A percentile compares a stretch with the other conserved stretches of the same genome.
These are phyloP conservation scores for Suillus hirtellus DNA, from an alignment of 768 basidiomycete species.

Conservation along the genomic window DNA sequence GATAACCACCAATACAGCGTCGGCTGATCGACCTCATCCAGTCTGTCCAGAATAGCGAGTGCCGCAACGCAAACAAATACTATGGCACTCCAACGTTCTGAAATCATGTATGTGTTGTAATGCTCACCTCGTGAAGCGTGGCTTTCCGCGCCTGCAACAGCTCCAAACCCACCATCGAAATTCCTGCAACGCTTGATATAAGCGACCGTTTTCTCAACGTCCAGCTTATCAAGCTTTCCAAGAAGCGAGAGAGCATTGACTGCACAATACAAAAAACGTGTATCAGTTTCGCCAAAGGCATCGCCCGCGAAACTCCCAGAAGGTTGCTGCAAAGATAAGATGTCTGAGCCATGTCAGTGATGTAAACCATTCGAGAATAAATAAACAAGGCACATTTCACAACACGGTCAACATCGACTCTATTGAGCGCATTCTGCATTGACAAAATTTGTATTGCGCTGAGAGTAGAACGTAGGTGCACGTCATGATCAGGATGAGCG, in stretches of 20 bases:
- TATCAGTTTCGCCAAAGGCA: constrained; percentile 87
- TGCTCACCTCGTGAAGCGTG: constrained; percentile 84
- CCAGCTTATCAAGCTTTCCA: constrained; percentile 67
- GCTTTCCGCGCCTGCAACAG: constrained; percentile 81
- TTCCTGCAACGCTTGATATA: constrained; percentile 83
- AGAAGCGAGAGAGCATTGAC: constrained; percentile 81
- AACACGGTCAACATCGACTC: constrained; percentile 68
- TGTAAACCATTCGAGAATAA: not conserved
- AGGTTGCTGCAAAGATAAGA: constrained; percentile 79
- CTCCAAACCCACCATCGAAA: constrained; percentile 96
- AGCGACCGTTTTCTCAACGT: constrained; percentile 62
- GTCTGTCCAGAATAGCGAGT: constrained; percentile 80
- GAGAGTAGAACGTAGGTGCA: constrained; percentile 81
- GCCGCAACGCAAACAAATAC: constrained; percentile 91
- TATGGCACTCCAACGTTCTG: constrained; percentile 27
- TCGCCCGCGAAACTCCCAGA: constrained; percentile 93
- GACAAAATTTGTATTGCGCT: constrained; percentile 91
- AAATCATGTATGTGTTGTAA: not conserved
- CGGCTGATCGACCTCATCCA: constrained; percentile 79
- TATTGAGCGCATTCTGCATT: constrained; percentile 79
- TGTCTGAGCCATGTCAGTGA: constrained; percentile 49
- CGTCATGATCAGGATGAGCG: constrained; percentile 91
- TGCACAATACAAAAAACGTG: constrained; percentile 89
- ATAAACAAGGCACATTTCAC: constrained; percentile 59
- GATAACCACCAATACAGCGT: constrained; percentile 91